Evolutionary conservation across 192 early-diverging fungal genomes (phyloP), one percentile per base, ranked within the genome.

Genomic region (Linnemannia hyalina): DNA sequence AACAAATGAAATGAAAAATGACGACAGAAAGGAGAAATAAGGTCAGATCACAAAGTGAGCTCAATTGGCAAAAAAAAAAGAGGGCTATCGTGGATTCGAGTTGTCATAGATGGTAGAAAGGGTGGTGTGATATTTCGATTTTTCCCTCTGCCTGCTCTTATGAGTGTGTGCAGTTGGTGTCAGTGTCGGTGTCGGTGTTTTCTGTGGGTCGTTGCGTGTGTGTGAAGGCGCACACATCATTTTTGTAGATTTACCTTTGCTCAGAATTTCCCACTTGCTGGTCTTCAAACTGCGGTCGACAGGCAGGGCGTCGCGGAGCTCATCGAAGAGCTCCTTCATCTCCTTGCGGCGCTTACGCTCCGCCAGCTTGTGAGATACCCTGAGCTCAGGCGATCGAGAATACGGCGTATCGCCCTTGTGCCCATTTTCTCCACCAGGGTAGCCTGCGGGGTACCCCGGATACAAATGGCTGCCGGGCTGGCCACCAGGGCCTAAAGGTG

Each of bases 321-420:
- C 94, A 88, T 97, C 97, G 92, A 97, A 97, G 40, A 97, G 90
- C 55, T 96, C 94, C 78, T 97, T 97, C 95, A 97, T 97, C 78
- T 97, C 97, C 80, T 94, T 96, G 44, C 97, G 92, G 23, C 97
- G 92, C 75, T 96, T 96, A 63, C 97, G 89, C 75, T 97, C 97
- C 23, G 97, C 97, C 32, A 97, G 85, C 76, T 97, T 97, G 84
- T 97, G 97, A 70, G 93, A 93, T 38, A 97, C 91, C 52, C 96
- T 91, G 46, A 97, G 90, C 80, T 97, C 95, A 35, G 96, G 95
- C 18, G 93, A 92, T 44, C 94, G 91, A 29, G 93, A 91, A 79
- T 95, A 95, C 13, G 94, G 94, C 9, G 91, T 91, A 46, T 93
- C 92, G 49, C 84, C 84, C 36, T 86, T 86, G 18, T 65, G 82